phyloP scores from a whole-genome alignment of 345 rosid genomes.

The Dipteronia dyeriana region DNA sequence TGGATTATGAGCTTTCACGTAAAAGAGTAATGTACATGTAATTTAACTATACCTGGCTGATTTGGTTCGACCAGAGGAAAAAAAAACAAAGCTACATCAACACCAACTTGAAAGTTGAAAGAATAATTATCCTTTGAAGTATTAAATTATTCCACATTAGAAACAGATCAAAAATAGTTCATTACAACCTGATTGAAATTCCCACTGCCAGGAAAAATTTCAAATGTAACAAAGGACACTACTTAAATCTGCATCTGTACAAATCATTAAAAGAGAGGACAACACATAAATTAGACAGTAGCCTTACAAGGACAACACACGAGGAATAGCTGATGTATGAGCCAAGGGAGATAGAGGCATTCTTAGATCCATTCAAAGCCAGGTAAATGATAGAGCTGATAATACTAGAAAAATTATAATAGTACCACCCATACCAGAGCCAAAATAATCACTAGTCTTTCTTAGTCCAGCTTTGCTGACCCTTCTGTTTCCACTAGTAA shows the following conservation, averaged over 20 bases:
- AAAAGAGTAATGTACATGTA: too few relatives aligned
- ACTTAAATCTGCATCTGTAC: conserved; percentile 21
- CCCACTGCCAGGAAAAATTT: neutral
- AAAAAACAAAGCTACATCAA: too few relatives aligned
- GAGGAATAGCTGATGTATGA: neutral
- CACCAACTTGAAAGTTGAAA: too few relatives aligned
- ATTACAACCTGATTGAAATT: neutral
- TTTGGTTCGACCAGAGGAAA: too few relatives aligned
- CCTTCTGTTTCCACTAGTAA: neutral
- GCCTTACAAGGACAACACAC: neutral
- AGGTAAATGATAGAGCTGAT: neutral
- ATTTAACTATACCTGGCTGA: too few relatives aligned
- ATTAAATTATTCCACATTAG: neutral
- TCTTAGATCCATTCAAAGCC: conserved; percentile 8
- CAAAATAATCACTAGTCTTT: neutral
- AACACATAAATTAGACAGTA: neutral
- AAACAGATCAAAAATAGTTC: neutral
- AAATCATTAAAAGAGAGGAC: neutral
- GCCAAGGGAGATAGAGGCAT: neutral
- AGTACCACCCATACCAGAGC: conserved; percentile 5
- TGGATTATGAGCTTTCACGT: too few relatives aligned
- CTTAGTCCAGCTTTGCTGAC: conserved; percentile 9
- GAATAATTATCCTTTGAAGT: too few relatives aligned
- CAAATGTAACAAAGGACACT: neutral
- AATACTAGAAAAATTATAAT: neutral